Evolutionary conservation across 495 filamentous ascomycete genomes (phyloP).

Genomic region (Mytilinidion resinicola): DNA sequence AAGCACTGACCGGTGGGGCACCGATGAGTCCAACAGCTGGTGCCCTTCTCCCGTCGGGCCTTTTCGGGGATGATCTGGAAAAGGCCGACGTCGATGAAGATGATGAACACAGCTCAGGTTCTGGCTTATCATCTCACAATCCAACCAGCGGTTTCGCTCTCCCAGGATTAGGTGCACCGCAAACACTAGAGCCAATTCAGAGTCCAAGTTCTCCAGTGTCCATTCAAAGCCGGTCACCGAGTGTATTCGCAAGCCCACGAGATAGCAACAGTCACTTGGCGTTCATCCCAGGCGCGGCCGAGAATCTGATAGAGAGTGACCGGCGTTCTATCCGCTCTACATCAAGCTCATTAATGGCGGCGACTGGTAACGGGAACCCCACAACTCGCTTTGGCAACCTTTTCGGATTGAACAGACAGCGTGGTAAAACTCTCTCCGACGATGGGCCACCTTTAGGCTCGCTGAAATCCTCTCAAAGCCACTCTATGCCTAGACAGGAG

Average conservation of each 20-base stretch:
- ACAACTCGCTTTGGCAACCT: slow-evolving; percentile 33
- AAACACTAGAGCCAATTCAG: slow-evolving; percentile 25
- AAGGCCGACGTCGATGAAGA: slow-evolving; percentile 21
- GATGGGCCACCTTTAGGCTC: slow-evolving; percentile 34
- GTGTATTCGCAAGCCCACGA: slow-evolving; percentile 35
- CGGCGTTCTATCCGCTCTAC: slow-evolving; percentile 34
- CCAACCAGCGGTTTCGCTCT: slow-evolving; percentile 1
- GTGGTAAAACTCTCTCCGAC: slow-evolving; percentile 34
- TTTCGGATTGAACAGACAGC: slow-evolving; percentile 35
- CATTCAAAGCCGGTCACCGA: slow-evolving; percentile 32
- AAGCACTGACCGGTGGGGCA: slow-evolving; percentile 34
- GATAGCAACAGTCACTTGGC: slow-evolving; percentile 34
- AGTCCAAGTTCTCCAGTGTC: slow-evolving; percentile 33
- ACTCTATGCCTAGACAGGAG: slow-evolving; percentile 37
- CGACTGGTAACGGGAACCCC: slow-evolving; percentile 9
- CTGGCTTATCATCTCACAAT: neutral
- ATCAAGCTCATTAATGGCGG: slow-evolving; percentile 28
- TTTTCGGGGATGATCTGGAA: slow-evolving; percentile 34
- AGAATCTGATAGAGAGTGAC: slow-evolving; percentile 33
- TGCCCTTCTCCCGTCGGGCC: slow-evolving; percentile 35
- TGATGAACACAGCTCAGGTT: slow-evolving; percentile 12
- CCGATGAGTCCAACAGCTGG: slow-evolving; percentile 38
- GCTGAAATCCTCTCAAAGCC: slow-evolving; percentile 33
- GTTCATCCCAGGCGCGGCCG: slow-evolving; percentile 18
- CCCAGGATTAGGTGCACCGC: slow-evolving; percentile 28